A percentile compares a stretch with the other conserved stretches of the same genome.
Evolutionary conservation across 2,329 filamentous ascomycete genomes (phyloP).

Genomic region (Parastagonospora avenae): DNA sequence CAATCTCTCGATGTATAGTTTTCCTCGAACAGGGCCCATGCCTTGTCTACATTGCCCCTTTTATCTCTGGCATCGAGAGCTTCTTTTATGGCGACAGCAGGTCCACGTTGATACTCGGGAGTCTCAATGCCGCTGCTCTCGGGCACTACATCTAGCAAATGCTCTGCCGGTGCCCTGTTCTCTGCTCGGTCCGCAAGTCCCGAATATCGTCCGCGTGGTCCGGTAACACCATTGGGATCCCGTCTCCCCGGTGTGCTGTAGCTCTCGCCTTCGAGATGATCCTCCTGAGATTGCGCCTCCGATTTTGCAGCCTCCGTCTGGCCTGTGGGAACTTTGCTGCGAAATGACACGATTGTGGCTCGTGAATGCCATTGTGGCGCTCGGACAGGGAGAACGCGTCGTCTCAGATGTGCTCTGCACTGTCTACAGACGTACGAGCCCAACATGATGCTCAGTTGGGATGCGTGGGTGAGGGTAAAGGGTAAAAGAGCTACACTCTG

Average conservation of each 20-base stretch:
- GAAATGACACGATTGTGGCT: constrained; percentile 41
- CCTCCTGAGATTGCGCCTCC: constrained; percentile 10
- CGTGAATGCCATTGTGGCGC: constrained; percentile 36
- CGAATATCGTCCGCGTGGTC: constrained; percentile 21
- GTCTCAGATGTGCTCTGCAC: constrained; percentile 33
- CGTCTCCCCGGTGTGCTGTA: constrained; percentile 3
- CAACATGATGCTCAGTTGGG: constrained; percentile 28
- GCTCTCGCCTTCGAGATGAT: constrained; percentile 1
- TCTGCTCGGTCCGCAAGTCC: constrained; percentile 6
- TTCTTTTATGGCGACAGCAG: constrained; percentile 7
- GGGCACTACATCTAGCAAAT: not conserved
- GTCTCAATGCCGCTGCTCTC: not conserved
- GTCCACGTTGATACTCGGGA: not conserved
- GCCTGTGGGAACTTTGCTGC: constrained; percentile 11
- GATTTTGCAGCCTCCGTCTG: constrained; percentile 6
- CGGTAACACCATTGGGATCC: not conserved
- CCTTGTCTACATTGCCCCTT: constrained; percentile 12
- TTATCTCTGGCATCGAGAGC: not conserved
- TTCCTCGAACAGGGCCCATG: constrained; percentile 35
- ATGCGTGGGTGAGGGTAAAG: not conserved
- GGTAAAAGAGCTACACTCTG: not conserved
- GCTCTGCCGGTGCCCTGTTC: not conserved
- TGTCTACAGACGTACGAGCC: constrained; percentile 41
- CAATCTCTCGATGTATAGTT: constrained; percentile 37
- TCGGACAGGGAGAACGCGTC: constrained; percentile 12